These are phyloP conservation scores for Zasmidium angulare DNA, from an alignment of 2,329 filamentous ascomycete species.

Conservation along the genomic window DNA sequence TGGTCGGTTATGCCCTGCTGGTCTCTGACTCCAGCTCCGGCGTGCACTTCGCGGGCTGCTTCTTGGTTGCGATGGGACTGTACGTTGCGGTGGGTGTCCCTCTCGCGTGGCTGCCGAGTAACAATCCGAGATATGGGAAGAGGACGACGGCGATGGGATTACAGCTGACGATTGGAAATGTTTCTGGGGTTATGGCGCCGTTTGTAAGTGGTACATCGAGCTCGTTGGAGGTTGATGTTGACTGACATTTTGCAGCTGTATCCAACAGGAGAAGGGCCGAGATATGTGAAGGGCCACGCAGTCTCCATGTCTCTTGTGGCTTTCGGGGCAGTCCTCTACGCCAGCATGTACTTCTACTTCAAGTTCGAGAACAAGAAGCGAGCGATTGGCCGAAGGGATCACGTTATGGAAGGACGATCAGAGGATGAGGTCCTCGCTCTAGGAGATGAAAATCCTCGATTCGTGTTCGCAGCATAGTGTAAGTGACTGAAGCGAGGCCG, in stretches of 20 bases:
- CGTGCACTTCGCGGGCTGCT: conserved; percentile 73
- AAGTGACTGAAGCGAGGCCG: too few relatives aligned
- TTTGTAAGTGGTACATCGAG: conserved; percentile 55
- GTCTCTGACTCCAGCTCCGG: conserved; percentile 60
- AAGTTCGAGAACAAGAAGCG: conserved; percentile 39
- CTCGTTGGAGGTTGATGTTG: background rate
- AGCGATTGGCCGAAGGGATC: conserved; percentile 41
- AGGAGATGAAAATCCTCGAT: conserved; percentile 47
- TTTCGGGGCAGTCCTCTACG: conserved; percentile 40
- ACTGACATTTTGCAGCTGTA: conserved; percentile 42
- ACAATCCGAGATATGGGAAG: conserved; percentile 73
- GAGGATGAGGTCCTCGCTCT: conserved; percentile 46
- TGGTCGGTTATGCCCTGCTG: conserved; percentile 52
- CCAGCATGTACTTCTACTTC: conserved; percentile 41
- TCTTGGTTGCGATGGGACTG: conserved; percentile 71
- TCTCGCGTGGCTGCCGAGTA: conserved; percentile 55
- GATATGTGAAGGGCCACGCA: conserved; percentile 53
- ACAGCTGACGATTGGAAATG: conserved; percentile 70
- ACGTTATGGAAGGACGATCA: conserved; percentile 40
- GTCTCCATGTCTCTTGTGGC: conserved; percentile 53
- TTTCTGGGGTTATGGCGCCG: conserved; percentile 34
- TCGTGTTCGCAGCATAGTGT: conserved; percentile 42
- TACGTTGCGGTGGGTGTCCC: conserved; percentile 61
- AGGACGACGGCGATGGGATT: conserved; percentile 69
- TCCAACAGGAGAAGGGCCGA: conserved; percentile 43